These are phyloP conservation scores for Trifolium subterraneum DNA, from an alignment of 306 rosid genomes.

Conservation along the genomic window DNA sequence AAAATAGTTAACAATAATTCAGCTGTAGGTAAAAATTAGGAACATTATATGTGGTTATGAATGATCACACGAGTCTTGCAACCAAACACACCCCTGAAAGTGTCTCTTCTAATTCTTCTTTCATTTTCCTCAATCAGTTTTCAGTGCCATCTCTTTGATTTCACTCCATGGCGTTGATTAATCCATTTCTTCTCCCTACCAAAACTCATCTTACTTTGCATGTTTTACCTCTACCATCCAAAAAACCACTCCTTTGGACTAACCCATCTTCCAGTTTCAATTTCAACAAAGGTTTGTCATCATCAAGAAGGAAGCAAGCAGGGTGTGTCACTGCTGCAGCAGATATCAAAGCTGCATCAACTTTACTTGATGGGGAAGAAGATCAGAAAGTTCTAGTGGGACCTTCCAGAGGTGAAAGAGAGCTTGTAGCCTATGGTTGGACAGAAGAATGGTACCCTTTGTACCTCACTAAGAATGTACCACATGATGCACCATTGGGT, in stretches of 20 bases:
- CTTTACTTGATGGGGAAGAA: slow-evolving; percentile 48
- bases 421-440: slow-evolving; percentile 77
- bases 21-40: too few relatives aligned
- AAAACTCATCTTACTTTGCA: slow-evolving; percentile 30
- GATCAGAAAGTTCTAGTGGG: slow-evolving; percentile 56
- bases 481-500: slow-evolving; percentile 88
- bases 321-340: slow-evolving; percentile 57
- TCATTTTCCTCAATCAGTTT: not conserved
- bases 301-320: slow-evolving; percentile 22
- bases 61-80: slow-evolving; percentile 24
- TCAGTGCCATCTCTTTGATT: not conserved
- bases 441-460: slow-evolving; percentile 94
- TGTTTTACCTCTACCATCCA: slow-evolving; percentile 32
- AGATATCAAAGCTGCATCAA: slow-evolving; percentile 45
- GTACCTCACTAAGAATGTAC: slow-evolving; percentile 72
- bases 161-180: slow-evolving; percentile 53
- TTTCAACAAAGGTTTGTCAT: slow-evolving; percentile 11
- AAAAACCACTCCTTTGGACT: slow-evolving; percentile 30
- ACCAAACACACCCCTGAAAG: not conserved
- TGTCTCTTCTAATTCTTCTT: not conserved
- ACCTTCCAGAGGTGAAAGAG: slow-evolving; percentile 50
- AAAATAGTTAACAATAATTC: too few relatives aligned
- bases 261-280: slow-evolving; percentile 34
- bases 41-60: slow-evolving; percentile 25
- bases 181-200: slow-evolving; percentile 42